Percentiles rank a stretch among this genome's conserved stretches.
phyloP scores from a whole-genome alignment of 106 monocot genomes.

The Posidonia australis region DNA sequence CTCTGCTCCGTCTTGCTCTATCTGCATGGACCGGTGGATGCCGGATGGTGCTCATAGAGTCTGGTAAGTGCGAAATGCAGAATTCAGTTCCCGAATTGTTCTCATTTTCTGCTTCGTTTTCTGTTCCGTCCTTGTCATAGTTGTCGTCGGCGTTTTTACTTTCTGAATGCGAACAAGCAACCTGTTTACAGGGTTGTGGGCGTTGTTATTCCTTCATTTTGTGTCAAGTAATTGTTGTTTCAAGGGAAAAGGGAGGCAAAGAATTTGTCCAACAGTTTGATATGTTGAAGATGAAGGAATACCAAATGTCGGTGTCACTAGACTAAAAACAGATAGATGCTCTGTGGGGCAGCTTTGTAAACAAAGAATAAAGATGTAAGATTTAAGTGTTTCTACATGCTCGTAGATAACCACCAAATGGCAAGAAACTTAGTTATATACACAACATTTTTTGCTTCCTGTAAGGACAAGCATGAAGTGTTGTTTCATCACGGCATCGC shows the following conservation, averaged over 20 bases:
- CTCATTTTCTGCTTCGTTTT: not conserved
- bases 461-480: not conserved
- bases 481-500: too few relatives aligned
- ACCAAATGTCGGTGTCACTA: not conserved
- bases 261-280: not conserved
- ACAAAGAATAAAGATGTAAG: not conserved
- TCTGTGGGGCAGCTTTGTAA: not conserved
- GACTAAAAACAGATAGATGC: not conserved
- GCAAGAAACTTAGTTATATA: too few relatives aligned
- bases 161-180: too few relatives aligned
- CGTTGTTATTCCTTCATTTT: too few relatives aligned
- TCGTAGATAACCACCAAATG: too few relatives aligned
- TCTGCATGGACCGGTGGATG: constrained; percentile 11
- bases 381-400: too few relatives aligned
- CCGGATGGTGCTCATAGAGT: constrained; percentile 9
- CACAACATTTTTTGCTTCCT: too few relatives aligned
- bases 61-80: not conserved
- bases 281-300: not conserved
- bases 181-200: too few relatives aligned
- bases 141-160: too few relatives aligned
- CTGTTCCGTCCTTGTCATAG: not conserved
- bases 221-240: too few relatives aligned
- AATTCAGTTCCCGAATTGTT: not conserved
- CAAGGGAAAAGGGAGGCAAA: not conserved
- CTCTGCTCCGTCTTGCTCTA: not conserved